Percentiles rank a stretch among this genome's conserved stretches.
phyloP scores from a whole-genome alignment of 371 early-diverging fungal species.

The Nosema granulosis region DNA sequence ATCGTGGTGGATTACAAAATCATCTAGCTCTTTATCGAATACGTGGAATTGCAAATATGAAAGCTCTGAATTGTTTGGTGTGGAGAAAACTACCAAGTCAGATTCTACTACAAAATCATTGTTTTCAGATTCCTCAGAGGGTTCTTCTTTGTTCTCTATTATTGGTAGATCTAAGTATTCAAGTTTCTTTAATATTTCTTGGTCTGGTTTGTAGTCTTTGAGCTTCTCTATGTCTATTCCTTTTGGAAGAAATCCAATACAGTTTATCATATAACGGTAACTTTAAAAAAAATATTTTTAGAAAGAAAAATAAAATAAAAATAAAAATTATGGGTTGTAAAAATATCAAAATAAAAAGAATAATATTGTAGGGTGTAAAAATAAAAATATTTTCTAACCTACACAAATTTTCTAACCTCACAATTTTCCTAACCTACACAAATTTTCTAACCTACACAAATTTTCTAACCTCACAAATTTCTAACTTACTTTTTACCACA shows the following conservation, averaged over 20 bases:
- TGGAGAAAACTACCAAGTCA: conserved; percentile 47
- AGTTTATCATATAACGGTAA: conserved; percentile 46
- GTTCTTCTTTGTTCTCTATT: conserved; percentile 24
- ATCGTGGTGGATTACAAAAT: conserved; percentile 54
- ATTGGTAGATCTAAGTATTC: conserved; percentile 17
- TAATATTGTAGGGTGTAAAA: too few species aligned
- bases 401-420: too few species aligned
- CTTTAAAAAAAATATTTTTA: too few species aligned
- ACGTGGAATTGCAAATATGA: conserved; percentile 35
- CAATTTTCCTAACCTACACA: too few species aligned
- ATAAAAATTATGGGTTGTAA: too few species aligned
- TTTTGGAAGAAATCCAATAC: conserved; percentile 34
- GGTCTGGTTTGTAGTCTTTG: conserved; percentile 23
- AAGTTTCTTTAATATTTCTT: conserved; percentile 14
- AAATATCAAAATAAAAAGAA: too few species aligned
- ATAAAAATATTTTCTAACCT: too few species aligned
- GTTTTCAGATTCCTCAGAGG: conserved; percentile 14
- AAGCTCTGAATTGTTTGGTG: conserved; percentile 45
- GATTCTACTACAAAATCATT: conserved; percentile 35
- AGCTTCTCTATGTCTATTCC: conserved; percentile 28
- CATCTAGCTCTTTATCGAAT: conserved; percentile 28
- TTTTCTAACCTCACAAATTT: neutral
- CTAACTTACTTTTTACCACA: neutral
- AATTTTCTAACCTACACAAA: neutral
- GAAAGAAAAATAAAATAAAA: too few species aligned